Base-by-base conservation (phyloP, 2,329 filamentous ascomycete species). In the Aspergillus niger region DNA sequence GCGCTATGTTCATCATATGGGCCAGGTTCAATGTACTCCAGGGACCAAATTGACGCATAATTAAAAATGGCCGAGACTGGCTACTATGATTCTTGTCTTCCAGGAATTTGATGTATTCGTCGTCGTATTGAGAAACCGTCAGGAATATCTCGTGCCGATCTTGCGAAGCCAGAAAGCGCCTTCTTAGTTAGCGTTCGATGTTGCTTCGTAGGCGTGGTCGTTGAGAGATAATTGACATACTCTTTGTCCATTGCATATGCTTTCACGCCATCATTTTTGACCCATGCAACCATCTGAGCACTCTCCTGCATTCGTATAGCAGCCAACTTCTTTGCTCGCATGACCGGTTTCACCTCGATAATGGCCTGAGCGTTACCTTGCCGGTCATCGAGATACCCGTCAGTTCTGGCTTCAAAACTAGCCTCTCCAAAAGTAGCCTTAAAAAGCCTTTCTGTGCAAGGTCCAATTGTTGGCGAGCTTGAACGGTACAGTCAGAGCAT, bases 1-100 rank as follows among this genome's bases (percentile, higher is more conserved):
- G 41, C 13, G 41, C 28, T 28, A 56, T 13, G 5, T 47, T 28
- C 13, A 20, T 13, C 39, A 56, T 36, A 17, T 48, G 24, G 5
- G n/a, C 10, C 6, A n/a, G 8, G 2, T 22, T 8, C 17, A 15
- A 11, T 6, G 43, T 56, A 7, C 28, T 49, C 28, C 43, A 49
- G 20, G 54, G 28, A 15, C 64, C 61, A 15, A 61, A 62, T 39
- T 59, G 47, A 24, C 60, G 53, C 62, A 65, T 63, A 26, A 43
- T 63, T 13, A 63, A 3, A 15, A 63, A 63, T 5, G 38, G n/a
- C 38, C 13, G 4, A 6, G 38, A 39, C 38, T 39, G 13, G n/a
- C 28, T 44, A 5, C 15, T 7, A 20, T 36, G 5, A 15, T 54
- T 11, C 3, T 7, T 17, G 11, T 49, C 24, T 6, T 55, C 48